Evolutionary conservation across 768 basidiomycete genomes (phyloP), one percentile per base, ranked within the genome.

Genomic region (Lactarius sp.): DNA sequence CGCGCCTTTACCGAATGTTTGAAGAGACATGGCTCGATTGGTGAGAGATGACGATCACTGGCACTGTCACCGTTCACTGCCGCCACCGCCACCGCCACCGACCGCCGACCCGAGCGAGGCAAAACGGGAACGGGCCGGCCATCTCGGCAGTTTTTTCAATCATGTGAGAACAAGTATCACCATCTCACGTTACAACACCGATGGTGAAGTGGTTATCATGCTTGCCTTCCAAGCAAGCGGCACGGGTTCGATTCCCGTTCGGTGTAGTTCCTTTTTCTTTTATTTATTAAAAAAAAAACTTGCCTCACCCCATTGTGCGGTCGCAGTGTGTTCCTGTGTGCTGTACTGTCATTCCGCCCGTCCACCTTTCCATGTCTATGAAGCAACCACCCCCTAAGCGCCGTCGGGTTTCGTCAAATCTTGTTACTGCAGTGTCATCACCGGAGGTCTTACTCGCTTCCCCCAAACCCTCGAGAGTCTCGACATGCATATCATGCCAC

Each of bases 1-100:
- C 22, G 91, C 88, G 69, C 83, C 86, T 75, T 91, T 93, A 69
- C 89, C 90, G 75, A 93, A 86, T 70, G 90, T 83, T 74, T 92
- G 88, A 77, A 93, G 65, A 54, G 81, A 80, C 79, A 79, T 79
- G 56, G 51, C 27, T 27, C 27, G 27, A 27, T 7, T 47, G 69
- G 49, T 16, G 49, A 14, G 14, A 20, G 37, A 14, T n/a, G n/a
- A 46, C 6, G 44, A 47, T 41, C 39, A 6, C 6, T 44, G 9
- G 9, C n/a, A n/a, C 9, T 27, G 27, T 27, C 27, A 27, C 27
- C 2, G 27, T 27, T 2, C 27, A 27, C 27, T 2, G 27, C 27
- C 27, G 27, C 27, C 27, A 27, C 27, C 27, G 27, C 27, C 27
- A 27, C 27, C 27, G 27, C 27, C 27, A 27, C 27, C 1, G 27